phyloP scores from a whole-genome alignment of 345 rosid species.

The Euphorbia pulcherrima region DNA sequence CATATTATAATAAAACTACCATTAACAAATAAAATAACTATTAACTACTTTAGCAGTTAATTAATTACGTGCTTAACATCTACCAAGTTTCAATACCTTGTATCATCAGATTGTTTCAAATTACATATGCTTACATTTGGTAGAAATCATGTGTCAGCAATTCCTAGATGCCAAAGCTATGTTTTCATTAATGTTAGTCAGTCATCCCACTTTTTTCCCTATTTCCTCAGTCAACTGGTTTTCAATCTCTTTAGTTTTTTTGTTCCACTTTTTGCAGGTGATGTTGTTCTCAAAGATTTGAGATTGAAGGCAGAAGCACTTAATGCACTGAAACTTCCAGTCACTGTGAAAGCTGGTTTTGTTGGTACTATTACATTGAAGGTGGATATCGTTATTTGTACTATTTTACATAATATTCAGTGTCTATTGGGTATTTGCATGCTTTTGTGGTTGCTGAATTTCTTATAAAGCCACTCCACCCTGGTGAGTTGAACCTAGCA shows the following conservation, averaged over 20 bases:
- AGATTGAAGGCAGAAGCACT: constrained; percentile 92
- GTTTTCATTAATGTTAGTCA: constrained; percentile 7
- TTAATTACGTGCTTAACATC: no score
- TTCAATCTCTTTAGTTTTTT: constrained; percentile 8
- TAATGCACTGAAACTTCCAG: constrained; percentile 87
- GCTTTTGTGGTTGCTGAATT: background rate
- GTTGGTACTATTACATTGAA: constrained; percentile 84
- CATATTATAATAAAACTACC: no score
- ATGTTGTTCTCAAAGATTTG: constrained; percentile 94
- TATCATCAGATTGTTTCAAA: background rate
- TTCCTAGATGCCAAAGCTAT: constrained; percentile 18
- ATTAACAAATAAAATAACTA: no score
- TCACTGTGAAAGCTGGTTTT: constrained; percentile 96
- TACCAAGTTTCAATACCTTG: background rate
- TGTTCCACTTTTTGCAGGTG: constrained; percentile 48
- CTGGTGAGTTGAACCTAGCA: background rate
- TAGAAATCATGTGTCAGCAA: background rate
- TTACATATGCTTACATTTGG: constrained; percentile 11
- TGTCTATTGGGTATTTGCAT: background rate
- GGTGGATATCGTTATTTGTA: constrained; percentile 38
- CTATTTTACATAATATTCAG: background rate
- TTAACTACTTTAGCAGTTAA: no score
- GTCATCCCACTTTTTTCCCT: background rate
- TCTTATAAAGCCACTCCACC: background rate
- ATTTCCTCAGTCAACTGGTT: background rate